Percentiles rank a stretch among this genome's conserved stretches.
These are phyloP conservation scores for Salix koriyanagi DNA, from an alignment of 345 rosid genomes.

Conservation along the genomic window DNA sequence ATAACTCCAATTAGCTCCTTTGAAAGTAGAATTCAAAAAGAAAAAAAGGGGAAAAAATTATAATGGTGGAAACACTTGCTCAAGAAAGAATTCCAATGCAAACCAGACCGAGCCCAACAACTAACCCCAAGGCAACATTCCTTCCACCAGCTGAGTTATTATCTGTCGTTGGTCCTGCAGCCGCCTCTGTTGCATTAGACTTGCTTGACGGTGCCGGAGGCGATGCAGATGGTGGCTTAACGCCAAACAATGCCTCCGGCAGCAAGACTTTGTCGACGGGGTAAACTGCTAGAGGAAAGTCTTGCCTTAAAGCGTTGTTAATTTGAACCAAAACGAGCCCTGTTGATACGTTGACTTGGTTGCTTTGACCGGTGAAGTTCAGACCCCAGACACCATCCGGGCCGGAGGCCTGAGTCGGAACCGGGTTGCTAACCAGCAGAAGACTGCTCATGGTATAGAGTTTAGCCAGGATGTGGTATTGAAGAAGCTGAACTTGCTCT, in stretches of 20 bases:
- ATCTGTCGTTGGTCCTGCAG: slow-evolving; percentile 35
- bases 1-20: neutral
- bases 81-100: slow-evolving; percentile 50
- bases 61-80: neutral
- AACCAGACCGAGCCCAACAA: slow-evolving; percentile 42
- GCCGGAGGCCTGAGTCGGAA: slow-evolving; percentile 55
- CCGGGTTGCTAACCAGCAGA: slow-evolving; percentile 69
- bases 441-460: slow-evolving; percentile 52
- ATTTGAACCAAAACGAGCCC: slow-evolving; percentile 60
- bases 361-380: slow-evolving; percentile 59
- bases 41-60: neutral
- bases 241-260: slow-evolving; percentile 56
- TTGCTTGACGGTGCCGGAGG: slow-evolving; percentile 28
- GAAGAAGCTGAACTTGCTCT: slow-evolving; percentile 58
- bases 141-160: slow-evolving; percentile 20
- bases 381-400: slow-evolving; percentile 48
- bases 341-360: slow-evolving; percentile 75
- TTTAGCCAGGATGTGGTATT: slow-evolving; percentile 55
- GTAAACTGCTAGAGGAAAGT: slow-evolving; percentile 67
- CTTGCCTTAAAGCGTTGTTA: slow-evolving; percentile 47
- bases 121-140: slow-evolving; percentile 38
- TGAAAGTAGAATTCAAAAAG: neutral
- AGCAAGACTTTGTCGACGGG: slow-evolving; percentile 71
- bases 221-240: slow-evolving; percentile 34
- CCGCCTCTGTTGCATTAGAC: slow-evolving; percentile 13